A percentile compares a stretch with the other conserved stretches of the same genome.
Evolutionary conservation across 768 basidiomycete species (phyloP).

Genomic region (Saitozyma podzolica): DNA sequence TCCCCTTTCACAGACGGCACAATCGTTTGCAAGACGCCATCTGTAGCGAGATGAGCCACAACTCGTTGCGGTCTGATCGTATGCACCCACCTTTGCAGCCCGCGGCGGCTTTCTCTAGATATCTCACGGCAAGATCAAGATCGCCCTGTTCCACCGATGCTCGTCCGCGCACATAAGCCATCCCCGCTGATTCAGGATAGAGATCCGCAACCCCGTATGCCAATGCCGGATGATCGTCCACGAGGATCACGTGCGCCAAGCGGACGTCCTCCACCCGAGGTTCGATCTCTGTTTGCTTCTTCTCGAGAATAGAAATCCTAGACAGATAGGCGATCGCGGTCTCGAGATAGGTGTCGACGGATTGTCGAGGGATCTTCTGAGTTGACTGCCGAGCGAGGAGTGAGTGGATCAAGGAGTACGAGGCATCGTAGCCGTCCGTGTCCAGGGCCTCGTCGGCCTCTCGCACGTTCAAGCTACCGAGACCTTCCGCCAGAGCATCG

Average conservation of each 20-base stretch:
- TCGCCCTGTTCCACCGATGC: slow-evolving; percentile 68
- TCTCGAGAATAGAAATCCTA: slow-evolving; percentile 61
- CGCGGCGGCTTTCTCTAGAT: slow-evolving; percentile 73
- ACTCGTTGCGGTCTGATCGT: not conserved
- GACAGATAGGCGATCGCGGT: slow-evolving; percentile 69
- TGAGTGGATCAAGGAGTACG: slow-evolving; percentile 43
- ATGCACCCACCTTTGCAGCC: slow-evolving; percentile 28
- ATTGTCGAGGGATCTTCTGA: slow-evolving; percentile 2
- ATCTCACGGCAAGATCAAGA: slow-evolving; percentile 68
- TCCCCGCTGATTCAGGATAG: slow-evolving; percentile 75
- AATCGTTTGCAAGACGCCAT: slow-evolving; percentile 23
- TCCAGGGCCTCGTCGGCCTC: slow-evolving; percentile 16
- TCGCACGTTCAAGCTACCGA: slow-evolving; percentile 21
- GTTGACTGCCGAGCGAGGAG: slow-evolving; percentile 26
- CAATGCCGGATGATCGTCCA: slow-evolving; percentile 64
- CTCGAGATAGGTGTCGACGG: slow-evolving; percentile 59
- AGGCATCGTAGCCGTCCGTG: slow-evolving; percentile 23
- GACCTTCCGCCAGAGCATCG: slow-evolving; percentile 30
- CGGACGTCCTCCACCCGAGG: slow-evolving; percentile 67
- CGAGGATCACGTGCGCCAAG: slow-evolving; percentile 70
- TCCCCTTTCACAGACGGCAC: slow-evolving; percentile 8
- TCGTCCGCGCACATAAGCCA: slow-evolving; percentile 70
- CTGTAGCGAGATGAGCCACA: slow-evolving; percentile 7
- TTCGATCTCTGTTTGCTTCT: slow-evolving; percentile 16
- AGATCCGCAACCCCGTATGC: slow-evolving; percentile 69